Percentiles rank a stretch among this genome's conserved stretches.
Conservation (phyloP, 129 eudicot species). For the Erigeron canadensis region DNA sequence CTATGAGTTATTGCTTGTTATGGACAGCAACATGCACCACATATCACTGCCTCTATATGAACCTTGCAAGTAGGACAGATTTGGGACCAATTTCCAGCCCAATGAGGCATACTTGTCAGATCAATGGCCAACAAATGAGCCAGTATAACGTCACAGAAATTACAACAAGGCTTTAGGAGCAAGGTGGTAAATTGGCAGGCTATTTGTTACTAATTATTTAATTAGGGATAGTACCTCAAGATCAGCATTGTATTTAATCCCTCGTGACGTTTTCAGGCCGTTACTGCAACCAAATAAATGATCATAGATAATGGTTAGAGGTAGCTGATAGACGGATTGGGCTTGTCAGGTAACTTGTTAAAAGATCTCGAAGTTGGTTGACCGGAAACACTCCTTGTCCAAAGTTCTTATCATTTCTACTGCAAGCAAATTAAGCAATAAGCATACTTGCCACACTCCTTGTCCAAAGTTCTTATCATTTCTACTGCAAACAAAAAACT, state of each 20-base stretch:
- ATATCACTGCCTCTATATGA: constrained; percentile 35
- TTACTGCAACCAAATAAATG: constrained; percentile 53
- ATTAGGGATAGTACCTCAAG: constrained; percentile 46
- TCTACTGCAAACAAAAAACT: constrained; percentile 58
- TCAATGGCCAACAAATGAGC: constrained; percentile 74
- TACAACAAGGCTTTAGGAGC: too few species aligned
- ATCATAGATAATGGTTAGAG: constrained; percentile 22
- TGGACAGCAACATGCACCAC: constrained; percentile 52
- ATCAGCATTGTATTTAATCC: constrained; percentile 35
- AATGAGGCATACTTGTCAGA: constrained; percentile 48
- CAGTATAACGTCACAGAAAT: constrained; percentile 35
- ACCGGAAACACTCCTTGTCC: background rate
- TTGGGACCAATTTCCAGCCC: constrained; percentile 90
- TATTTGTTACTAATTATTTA: background rate
- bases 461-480: constrained; percentile 54
- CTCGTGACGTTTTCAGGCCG: constrained; percentile 61
- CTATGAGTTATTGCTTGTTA: constrained; percentile 36
- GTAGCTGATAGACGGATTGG: background rate
- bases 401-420: background rate
- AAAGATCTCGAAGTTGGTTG: background rate
- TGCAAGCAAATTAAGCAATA: constrained; percentile 1
- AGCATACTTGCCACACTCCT: constrained; percentile 73
- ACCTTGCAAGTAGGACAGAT: constrained; percentile 99
- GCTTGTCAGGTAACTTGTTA: background rate
- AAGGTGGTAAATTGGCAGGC: background rate